Evolutionary conservation across 768 basidiomycete genomes (phyloP), one percentile per base, ranked within the genome.

Genomic region (Xerocomellus chrysenteron): DNA sequence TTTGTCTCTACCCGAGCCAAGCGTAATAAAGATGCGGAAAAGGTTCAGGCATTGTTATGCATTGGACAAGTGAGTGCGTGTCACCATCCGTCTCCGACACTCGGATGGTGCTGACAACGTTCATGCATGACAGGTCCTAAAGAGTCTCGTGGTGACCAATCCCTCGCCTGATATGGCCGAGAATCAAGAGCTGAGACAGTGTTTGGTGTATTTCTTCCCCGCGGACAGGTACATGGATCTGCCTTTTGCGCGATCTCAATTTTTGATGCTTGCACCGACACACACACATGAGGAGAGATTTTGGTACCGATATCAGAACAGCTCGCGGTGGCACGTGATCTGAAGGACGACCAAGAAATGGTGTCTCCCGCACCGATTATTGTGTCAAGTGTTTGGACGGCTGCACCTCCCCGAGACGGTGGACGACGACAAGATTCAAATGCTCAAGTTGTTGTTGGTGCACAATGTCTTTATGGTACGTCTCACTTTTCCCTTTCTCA

Each of bases 171-270:
- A 87, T 52, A 96, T 92, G 2, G 79, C 75, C 16, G 82, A 85
- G 30, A 98, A 96, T 64, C 87, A 91, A 57, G 83, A 88, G 53
- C 77, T 98, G 17, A 81, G 92, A 41, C 95, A 98, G 69, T 93
- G 88, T 64, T 72, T 97, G 39, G 81, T 87, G 4, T 90, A 88
- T 69, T 96, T 96, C 78, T 86, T 95, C 73, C 89, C 85, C 2
- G 84, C 86, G 0, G 97, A 88, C 68, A 82, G 78, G 78, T 67
- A 37, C 7, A 12, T 32, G 12, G 35, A 9, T 11, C 17, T 6
- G 10, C 6, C 10, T 35, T 63, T 35, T 30, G 30, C 30, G 9
- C 21, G 10, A 19, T 32, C 17, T 32, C 37, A 28, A 17, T 16
- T 30, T 14, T 46, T 56, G 13, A 47, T 21, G 35, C 17, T 26